These are phyloP conservation scores for Penicillium tannophilum DNA, from an alignment of 495 filamentous ascomycete species.

Conservation along the genomic window DNA sequence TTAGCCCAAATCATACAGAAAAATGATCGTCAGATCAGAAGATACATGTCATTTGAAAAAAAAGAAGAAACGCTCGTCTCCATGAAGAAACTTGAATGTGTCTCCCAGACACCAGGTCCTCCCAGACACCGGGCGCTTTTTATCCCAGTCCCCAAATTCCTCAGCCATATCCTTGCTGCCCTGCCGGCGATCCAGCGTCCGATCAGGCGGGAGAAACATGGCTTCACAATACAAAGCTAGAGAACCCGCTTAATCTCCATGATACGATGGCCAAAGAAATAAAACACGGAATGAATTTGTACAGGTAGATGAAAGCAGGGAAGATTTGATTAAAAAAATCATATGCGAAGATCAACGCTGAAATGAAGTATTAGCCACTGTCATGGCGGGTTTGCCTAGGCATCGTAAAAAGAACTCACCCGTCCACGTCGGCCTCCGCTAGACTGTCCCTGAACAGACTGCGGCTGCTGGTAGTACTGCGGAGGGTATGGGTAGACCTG, in stretches of 20 bases:
- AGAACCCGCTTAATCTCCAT: slow-evolving; percentile 38
- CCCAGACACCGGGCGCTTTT: slow-evolving; percentile 16
- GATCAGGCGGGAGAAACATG: slow-evolving; percentile 30
- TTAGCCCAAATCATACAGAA: background rate
- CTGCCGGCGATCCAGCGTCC: slow-evolving; percentile 53
- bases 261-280: slow-evolving; percentile 24
- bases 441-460: slow-evolving; percentile 46
- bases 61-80: slow-evolving; percentile 12
- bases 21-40: slow-evolving; percentile 13
- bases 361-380: background rate
- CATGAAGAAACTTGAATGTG: slow-evolving; percentile 20
- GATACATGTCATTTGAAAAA: slow-evolving; percentile 17
- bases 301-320: slow-evolving; percentile 43
- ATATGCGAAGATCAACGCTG: slow-evolving; percentile 38
- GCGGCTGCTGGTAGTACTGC: slow-evolving; percentile 51
- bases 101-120: background rate
- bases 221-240: slow-evolving; percentile 39
- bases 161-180: slow-evolving; percentile 21
- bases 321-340: slow-evolving; percentile 36
- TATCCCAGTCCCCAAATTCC: background rate
- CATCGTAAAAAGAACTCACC: slow-evolving; percentile 32
- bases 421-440: slow-evolving; percentile 54
- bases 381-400: background rate
- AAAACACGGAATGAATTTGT: slow-evolving; percentile 38
- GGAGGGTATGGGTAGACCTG: slow-evolving; percentile 58